Evolutionary conservation across 202 grass and related monocot species (phyloP).

Genomic region (Zoysia matrella): DNA sequence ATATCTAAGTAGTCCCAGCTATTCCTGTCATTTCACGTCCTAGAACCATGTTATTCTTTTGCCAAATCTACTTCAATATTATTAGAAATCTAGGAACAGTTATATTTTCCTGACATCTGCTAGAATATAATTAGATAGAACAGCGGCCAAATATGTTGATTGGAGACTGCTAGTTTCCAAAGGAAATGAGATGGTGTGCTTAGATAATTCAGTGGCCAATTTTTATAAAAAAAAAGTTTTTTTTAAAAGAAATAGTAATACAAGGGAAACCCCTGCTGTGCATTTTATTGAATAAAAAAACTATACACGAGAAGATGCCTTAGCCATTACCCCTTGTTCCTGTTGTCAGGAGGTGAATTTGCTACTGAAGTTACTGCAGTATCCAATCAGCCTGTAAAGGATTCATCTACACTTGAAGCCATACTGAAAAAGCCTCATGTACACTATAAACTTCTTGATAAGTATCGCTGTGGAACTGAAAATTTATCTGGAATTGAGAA

Average conservation of each 20-base stretch:
- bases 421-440: constrained; percentile 96
- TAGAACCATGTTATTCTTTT: neutral
- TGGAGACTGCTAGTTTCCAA: neutral
- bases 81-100: neutral
- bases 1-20: neutral
- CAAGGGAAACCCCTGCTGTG: no score
- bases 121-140: constrained; percentile 1
- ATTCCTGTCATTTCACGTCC: neutral
- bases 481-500: constrained; percentile 83
- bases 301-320: no score
- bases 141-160: neutral
- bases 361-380: constrained; percentile 64
- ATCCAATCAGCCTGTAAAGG: constrained; percentile 84
- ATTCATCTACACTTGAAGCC: constrained; percentile 76
- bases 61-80: neutral
- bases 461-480: constrained; percentile 81
- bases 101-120: neutral
- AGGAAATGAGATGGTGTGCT: neutral
- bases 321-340: neutral
- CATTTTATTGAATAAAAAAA: no score
- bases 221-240: neutral
- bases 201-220: neutral
- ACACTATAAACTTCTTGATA: constrained; percentile 91
- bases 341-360: constrained; percentile 74
- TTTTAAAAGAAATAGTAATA: no score